Evolutionary conservation across 2,329 filamentous ascomycete species (phyloP).

Genomic region (Plectosphaerella sp.): DNA sequence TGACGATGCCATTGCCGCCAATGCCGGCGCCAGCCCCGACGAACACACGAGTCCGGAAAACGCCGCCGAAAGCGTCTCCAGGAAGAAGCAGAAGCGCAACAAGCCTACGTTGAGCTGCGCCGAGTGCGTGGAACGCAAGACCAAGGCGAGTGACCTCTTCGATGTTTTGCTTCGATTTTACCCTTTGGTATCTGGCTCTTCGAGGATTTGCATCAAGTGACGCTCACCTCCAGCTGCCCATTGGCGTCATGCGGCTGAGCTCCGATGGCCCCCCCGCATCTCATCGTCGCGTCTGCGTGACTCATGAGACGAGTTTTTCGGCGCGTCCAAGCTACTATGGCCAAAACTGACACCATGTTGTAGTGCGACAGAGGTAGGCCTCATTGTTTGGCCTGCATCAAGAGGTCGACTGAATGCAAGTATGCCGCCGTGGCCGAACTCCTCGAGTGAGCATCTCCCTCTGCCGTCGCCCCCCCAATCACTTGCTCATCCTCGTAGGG

Average conservation of each 20-base stretch:
- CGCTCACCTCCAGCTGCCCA: too few species aligned
- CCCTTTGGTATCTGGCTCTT: too few species aligned
- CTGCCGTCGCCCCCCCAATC: not conserved
- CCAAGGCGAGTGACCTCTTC: constrained; percentile 49
- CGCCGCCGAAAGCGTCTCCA: constrained; percentile 30
- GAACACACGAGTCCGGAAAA: constrained; percentile 5
- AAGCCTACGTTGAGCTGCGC: constrained; percentile 77
- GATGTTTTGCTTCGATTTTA: not conserved
- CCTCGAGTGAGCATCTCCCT: constrained; percentile 55
- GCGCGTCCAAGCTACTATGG: too few species aligned
- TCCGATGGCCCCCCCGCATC: too few species aligned
- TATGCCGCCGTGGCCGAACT: constrained; percentile 75
- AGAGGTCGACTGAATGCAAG: constrained; percentile 69
- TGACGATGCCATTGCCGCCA: not conserved
- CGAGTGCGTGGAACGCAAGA: constrained; percentile 79
- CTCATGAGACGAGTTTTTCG: not conserved
- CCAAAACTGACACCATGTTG: not conserved
- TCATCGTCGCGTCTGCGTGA: not conserved
- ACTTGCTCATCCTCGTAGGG: constrained; percentile 31
- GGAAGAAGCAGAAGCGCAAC: constrained; percentile 78
- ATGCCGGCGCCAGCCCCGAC: constrained; percentile 6
- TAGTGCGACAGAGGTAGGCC: constrained; percentile 74
- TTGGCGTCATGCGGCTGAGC: too few species aligned
- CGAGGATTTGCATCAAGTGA: too few species aligned
- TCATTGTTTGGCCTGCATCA: constrained; percentile 65